A percentile compares a stretch with the other conserved stretches of the same genome.
These are phyloP conservation scores for Dothiorella sarmentorum DNA, from an alignment of 2,329 filamentous ascomycete species.

Conservation along the genomic window DNA sequence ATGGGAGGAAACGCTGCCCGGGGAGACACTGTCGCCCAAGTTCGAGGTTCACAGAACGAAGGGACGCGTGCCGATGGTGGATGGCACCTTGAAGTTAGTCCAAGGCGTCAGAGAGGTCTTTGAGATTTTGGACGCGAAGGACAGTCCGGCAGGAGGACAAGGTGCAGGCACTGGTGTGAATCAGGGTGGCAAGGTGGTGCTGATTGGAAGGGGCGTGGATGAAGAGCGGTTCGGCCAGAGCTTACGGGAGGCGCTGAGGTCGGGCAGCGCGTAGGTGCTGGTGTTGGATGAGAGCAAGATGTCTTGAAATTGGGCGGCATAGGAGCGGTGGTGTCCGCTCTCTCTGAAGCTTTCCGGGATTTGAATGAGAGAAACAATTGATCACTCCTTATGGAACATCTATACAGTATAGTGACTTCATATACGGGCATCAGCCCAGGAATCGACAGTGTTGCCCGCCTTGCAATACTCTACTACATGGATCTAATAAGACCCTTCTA, in stretches of 20 bases:
- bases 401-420: no score
- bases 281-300: no score
- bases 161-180: not conserved
- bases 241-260: not conserved
- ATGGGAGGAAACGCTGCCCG: constrained; percentile 70
- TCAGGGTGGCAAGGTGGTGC: constrained; percentile 21
- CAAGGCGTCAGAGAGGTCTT: constrained; percentile 94
- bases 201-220: constrained; percentile 21
- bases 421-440: no score
- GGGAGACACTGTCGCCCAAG: constrained; percentile 22
- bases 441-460: no score
- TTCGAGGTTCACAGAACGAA: constrained; percentile 90
- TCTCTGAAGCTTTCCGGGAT: no score
- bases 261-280: no score
- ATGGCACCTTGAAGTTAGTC: constrained; percentile 67
- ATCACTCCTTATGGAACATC: no score
- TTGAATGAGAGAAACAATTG: no score
- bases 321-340: no score
- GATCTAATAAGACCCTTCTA: no score
- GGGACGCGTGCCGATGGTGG: constrained; percentile 64
- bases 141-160: constrained; percentile 1
- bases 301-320: no score
- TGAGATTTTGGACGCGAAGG: constrained; percentile 68
- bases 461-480: no score
- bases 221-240: constrained; percentile 18